A percentile compares a stretch with the other conserved stretches of the same genome.
These are phyloP conservation scores for Pelargonium cotyledonis DNA, from an alignment of 441 rosid species.

Conservation along the genomic window DNA sequence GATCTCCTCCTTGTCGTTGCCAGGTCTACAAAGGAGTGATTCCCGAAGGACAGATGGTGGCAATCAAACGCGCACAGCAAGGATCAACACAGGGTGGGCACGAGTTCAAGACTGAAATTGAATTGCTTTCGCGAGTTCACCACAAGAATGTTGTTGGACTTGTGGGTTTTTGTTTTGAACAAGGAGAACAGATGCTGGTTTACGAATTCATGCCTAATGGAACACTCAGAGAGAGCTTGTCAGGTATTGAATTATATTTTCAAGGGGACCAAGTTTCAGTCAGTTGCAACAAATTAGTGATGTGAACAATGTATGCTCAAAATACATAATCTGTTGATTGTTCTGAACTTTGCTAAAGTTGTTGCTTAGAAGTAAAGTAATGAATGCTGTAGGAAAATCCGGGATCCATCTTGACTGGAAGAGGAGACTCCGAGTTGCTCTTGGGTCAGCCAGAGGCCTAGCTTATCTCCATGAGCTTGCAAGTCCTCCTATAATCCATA, in stretches of 20 bases:
- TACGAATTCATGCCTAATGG: conserved; percentile 89
- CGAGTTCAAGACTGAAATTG: conserved; percentile 96
- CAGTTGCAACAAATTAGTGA: not conserved
- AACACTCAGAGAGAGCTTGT: conserved; percentile 69
- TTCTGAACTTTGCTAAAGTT: no score
- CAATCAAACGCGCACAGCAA: conserved; percentile 87
- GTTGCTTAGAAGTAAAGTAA: not conserved
- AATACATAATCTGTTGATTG: no score
- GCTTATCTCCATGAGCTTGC: conserved; percentile 92
- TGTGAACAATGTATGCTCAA: not conserved
- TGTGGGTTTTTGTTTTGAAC: conserved; percentile 89
- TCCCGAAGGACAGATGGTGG: conserved; percentile 65
- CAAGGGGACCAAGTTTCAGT: not conserved
- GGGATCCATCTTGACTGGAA: conserved; percentile 75
- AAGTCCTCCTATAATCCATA: conserved; percentile 91
- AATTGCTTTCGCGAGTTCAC: conserved; percentile 92
- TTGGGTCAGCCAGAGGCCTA: conserved; percentile 90
- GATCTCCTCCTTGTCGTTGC: conserved; percentile 5
- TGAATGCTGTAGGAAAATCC: conserved; percentile 44
- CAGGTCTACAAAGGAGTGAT: conserved; percentile 91
- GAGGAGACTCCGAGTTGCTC: conserved; percentile 76
- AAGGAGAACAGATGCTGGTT: conserved; percentile 91
- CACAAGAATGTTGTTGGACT: conserved; percentile 93
- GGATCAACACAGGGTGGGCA: conserved; percentile 94
- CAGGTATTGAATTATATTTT: conserved; percentile 36